Percentiles rank a stretch among this genome's conserved stretches.
Evolutionary conservation across 495 filamentous ascomycete genomes (phyloP).

Genomic region (Annulohypoxylon moriforme): DNA sequence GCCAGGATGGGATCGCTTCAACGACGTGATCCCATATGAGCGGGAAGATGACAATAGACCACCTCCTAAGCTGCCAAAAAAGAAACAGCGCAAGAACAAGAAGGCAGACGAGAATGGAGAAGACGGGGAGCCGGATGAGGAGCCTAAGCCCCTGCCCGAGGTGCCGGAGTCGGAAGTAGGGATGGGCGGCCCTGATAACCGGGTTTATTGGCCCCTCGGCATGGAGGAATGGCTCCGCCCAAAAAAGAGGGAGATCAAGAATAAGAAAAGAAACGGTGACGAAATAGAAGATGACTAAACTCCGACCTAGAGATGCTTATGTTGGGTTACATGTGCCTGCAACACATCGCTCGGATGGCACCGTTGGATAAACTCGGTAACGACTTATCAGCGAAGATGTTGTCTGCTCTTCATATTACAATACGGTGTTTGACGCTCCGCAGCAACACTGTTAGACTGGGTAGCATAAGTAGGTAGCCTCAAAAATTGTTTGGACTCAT

Average conservation of each 20-base stretch:
- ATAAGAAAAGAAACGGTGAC: conserved; percentile 56
- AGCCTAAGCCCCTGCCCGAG: conserved; percentile 49
- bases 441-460: not conserved
- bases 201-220: conserved; percentile 92
- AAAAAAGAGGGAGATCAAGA: conserved; percentile 74
- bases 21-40: conserved; percentile 81
- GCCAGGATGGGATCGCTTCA: conserved; percentile 77
- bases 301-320: not conserved
- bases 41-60: conserved; percentile 82
- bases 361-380: conserved; percentile 25
- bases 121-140: conserved; percentile 57
- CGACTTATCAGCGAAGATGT: not conserved
- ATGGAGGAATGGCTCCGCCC: conserved; percentile 93
- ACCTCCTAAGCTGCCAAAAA: conserved; percentile 60
- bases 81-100: conserved; percentile 53
- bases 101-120: conserved; percentile 55
- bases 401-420: not conserved
- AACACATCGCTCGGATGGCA: not conserved
- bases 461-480: not conserved
- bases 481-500: not conserved
- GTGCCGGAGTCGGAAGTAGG: conserved; percentile 77
- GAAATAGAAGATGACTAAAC: conserved; percentile 32
- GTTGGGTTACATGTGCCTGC: conserved; percentile 10
- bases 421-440: conserved; percentile 1
- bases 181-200: conserved; percentile 87